Base-by-base conservation (phyloP, 2,329 filamentous ascomycete species). In the Aspergillus tamarii region DNA sequence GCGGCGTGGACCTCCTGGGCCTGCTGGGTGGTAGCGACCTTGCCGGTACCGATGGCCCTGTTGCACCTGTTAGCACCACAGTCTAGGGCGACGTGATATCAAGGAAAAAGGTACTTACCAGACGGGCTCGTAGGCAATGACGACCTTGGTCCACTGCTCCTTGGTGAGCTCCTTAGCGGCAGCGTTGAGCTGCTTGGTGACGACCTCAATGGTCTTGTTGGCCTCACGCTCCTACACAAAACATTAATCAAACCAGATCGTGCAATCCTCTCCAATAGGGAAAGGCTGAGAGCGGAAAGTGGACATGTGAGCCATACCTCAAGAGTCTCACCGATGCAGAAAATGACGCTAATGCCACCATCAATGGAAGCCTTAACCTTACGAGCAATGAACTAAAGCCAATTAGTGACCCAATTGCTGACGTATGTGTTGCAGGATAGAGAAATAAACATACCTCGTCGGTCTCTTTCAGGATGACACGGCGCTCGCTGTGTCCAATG, bases 91-190 rank as follows among this genome's bases (percentile, higher is more conserved):
- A 36, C 28, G 23, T 12, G 34, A 32, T 16, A 60, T 19, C 56
- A 61, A 52, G 16, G 11, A 4, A 43, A 23, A 54, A 52, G 23
- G 28, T 26, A 58, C 91, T 78, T 88, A 93, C 94, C 95, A 99
- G 85, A 99, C 96, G 76, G 95, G 95, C 88, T 99, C 95, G 83
- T 99, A 99, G 76, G 95, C 95, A 75, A 99, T 87, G 78, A 99
- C 95, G 69, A 99, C 88, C 85, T 95, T 95, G 76, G 85, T 87
- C 95, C 95, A 99, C 84, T 97, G 92, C 74, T 88, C 84, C 84
- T 91, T 85, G 70, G 72, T 77, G 66, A 84, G 77, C 74, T 84
- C 81, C 79, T 93, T 89, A 62, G 88, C 87, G 69, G 94, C 92
- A 69, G 93, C 93, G 68, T 88, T 87, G 73, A 99, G 88, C 86